A percentile compares a stretch with the other conserved stretches of the same genome.
phyloP scores from a whole-genome alignment of 1,284 basidiomycete genomes.

The Leccinum pachyderme region DNA sequence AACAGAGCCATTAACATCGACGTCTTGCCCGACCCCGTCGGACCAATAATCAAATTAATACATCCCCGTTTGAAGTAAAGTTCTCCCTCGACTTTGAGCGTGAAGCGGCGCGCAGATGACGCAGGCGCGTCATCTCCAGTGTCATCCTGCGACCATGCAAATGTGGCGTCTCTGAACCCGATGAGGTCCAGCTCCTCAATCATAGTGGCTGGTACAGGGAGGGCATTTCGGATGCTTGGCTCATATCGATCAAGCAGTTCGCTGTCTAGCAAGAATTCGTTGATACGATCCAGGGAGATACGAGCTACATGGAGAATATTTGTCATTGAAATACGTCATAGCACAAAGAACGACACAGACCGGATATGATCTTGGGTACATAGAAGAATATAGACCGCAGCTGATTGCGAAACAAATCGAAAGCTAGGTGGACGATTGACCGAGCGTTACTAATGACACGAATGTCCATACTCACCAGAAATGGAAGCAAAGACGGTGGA shows the following conservation, averaged over 20 bases:
- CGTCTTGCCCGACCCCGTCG: not conserved
- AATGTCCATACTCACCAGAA: not conserved
- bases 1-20: slow-evolving; percentile 1
- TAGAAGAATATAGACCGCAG: slow-evolving; percentile 1
- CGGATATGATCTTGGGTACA: not conserved
- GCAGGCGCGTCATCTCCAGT: not conserved
- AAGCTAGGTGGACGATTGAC: not conserved
- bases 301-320: not conserved
- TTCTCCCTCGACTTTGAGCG: not conserved
- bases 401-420: not conserved
- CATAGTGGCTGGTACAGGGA: not conserved
- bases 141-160: not conserved
- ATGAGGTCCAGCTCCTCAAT: not conserved
- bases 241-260: slow-evolving; percentile 1
- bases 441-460: too few relatives aligned
- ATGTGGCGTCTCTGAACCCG: slow-evolving; percentile 1
- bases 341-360: not conserved
- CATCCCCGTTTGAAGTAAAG: not conserved
- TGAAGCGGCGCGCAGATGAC: not conserved
- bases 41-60: not conserved
- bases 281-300: not conserved
- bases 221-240: not conserved
- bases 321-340: not conserved
- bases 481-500: slow-evolving; percentile 2
- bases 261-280: not conserved